Percentiles rank a stretch among this genome's conserved stretches.
These are phyloP conservation scores for Santalum album DNA, from an alignment of 164 flowering plant species.

Conservation along the genomic window DNA sequence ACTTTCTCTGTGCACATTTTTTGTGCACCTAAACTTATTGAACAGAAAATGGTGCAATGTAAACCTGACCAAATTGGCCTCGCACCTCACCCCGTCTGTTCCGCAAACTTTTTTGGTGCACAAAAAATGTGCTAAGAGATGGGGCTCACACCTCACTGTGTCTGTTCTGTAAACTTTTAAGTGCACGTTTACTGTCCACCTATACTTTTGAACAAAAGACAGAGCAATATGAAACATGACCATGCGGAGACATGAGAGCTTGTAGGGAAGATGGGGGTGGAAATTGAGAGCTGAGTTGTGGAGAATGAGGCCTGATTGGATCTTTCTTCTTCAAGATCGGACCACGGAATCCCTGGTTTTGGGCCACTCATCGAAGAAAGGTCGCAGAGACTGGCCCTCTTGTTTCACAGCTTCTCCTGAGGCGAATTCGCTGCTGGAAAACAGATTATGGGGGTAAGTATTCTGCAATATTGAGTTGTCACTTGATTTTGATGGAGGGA, in stretches of 20 bases:
- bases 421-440: conserved; percentile 7
- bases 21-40: too few relatives aligned
- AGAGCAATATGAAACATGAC: conserved; percentile 34
- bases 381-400: conserved; percentile 9
- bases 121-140: too few relatives aligned
- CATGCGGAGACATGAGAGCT: conserved; percentile 60
- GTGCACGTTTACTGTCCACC: too few relatives aligned
- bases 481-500: conserved; percentile 36
- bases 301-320: conserved; percentile 60
- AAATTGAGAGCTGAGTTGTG: conserved; percentile 81
- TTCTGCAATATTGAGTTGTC: conserved; percentile 36
- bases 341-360: conserved; percentile 68
- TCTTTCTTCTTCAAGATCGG: conserved; percentile 59
- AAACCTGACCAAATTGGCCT: too few relatives aligned
- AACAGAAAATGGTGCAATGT: too few relatives aligned
- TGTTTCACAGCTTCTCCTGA: conserved; percentile 1
- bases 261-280: conserved; percentile 66
- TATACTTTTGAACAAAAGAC: too few relatives aligned
- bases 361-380: conserved; percentile 40
- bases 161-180: too few relatives aligned
- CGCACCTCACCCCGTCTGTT: too few relatives aligned
- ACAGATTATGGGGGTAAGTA: conserved; percentile 22
- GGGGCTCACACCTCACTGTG: too few relatives aligned
- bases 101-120: too few relatives aligned
- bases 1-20: too few relatives aligned